Base-by-base conservation (phyloP, 2,329 filamentous ascomycete species). In the Colletotrichum destructivum region DNA sequence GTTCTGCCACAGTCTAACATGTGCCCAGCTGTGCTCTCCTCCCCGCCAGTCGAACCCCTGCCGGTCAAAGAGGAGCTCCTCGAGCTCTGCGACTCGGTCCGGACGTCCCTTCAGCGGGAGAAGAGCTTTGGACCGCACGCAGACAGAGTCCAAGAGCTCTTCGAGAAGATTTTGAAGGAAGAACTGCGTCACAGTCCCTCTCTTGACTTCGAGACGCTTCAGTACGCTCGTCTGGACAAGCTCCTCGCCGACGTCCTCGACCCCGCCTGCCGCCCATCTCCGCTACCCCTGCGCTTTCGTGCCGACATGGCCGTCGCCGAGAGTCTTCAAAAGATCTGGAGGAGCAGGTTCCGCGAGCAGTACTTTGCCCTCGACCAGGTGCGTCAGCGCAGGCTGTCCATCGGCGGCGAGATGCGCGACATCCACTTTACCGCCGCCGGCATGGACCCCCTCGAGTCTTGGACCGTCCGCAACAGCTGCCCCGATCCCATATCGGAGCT, bases 291-390 rank as follows among this genome's bases (percentile, higher is more conserved):
- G 5, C 77, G 79, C 63, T 80, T 82, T 68, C 77, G 78, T 21
- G 76, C 79, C 31, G 80, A 84, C 69, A 75, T 80, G 23, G 74
- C 77, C 8, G 76, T 82, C 46, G 85, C 82, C 15, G 81, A 83
- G 68, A 78, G 75, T 47, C 74, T 88, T 57, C 81, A 84, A 70
- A 79, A 79, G n/a, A 72, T 77, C 47, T 88, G 86, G 87, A 77
- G 81, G 57, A 75, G 77, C 9, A 80, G 86, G 5, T 87, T 87
- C 74, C 78, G 80, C 49, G 82, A 83, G n/a, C 75, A 79, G 8
- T 87, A 84, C 66, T 83, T 84, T 71, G 80, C 82, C 71, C 81
- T 88, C 35, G 86, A 88, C 66, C 80, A 86, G 60, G 77, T 79
- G 12, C 79, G 86, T n/a, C 81, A 81, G 47, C 74, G 74, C 6